Conservation (phyloP, 768 basidiomycete genomes). For the Lanmaoa pseudosensibilis region DNA sequence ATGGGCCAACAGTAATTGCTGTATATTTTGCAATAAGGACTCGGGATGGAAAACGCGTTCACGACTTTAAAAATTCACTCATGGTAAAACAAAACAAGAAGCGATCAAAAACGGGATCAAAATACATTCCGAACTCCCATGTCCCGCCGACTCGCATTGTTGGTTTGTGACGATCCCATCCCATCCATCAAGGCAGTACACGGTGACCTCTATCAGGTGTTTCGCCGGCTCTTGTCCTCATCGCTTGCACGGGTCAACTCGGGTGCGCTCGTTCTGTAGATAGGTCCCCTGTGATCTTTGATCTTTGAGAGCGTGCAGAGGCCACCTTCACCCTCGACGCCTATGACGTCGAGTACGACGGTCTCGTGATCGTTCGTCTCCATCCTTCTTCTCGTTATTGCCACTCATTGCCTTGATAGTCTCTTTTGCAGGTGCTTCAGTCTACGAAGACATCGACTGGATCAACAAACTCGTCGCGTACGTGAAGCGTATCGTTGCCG, state of each 20-base stretch:
- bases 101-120: too few species aligned
- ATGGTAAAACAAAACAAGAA: constrained; percentile 39
- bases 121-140: neutral
- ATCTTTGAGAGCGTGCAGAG: neutral
- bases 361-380: constrained; percentile 69
- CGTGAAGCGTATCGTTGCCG: constrained; percentile 46
- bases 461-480: constrained; percentile 67
- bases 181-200: constrained; percentile 43
- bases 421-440: constrained; percentile 58
- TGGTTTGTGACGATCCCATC: constrained; percentile 62
- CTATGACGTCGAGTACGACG: constrained; percentile 71
- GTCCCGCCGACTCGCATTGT: constrained; percentile 43
- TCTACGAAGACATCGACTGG: constrained; percentile 77
- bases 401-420: too few species aligned
- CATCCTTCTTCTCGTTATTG: neutral
- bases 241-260: constrained; percentile 27
- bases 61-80: constrained; percentile 84
- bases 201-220: constrained; percentile 61
- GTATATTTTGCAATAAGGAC: too few species aligned
- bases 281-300: neutral
- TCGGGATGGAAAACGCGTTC: too few species aligned
- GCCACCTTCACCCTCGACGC: constrained; percentile 55
- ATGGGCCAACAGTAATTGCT: too few species aligned
- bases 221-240: constrained; percentile 42
- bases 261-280: constrained; percentile 5